Conservation (phyloP, 805 yeast species). For the Saturnispora mendoncae region DNA sequence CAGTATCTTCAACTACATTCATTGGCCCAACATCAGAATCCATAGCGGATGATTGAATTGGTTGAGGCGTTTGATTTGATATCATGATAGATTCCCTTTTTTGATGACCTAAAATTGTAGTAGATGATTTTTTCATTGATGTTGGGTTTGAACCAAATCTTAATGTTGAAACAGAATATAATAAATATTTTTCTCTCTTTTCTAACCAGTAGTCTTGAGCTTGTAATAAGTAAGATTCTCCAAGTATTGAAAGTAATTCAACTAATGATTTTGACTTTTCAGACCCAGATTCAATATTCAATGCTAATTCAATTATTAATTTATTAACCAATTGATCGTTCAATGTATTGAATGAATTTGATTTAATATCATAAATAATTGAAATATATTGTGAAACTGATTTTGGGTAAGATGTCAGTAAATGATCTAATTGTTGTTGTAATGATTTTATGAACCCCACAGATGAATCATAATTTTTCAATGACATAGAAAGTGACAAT, state of each 20-base stretch:
- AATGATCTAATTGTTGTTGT: slow-evolving; percentile 16
- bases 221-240: neutral
- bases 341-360: slow-evolving; percentile 21
- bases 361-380: slow-evolving; percentile 12
- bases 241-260: slow-evolving; percentile 5
- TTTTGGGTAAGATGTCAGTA: slow-evolving; percentile 14
- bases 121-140: neutral
- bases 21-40: slow-evolving; percentile 4
- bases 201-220: slow-evolving; percentile 8
- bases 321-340: slow-evolving; percentile 16
- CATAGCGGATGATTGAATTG: neutral
- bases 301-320: slow-evolving; percentile 18
- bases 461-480: slow-evolving; percentile 36
- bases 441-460: slow-evolving; percentile 28
- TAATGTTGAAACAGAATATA: slow-evolving; percentile 5
- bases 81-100: slow-evolving; percentile 8
- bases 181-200: slow-evolving; percentile 4
- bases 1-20: slow-evolving; percentile 2
- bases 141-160: slow-evolving; percentile 10
- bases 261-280: slow-evolving; percentile 5
- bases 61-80: slow-evolving; percentile 3
- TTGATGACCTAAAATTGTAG: neutral
- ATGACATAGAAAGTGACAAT: slow-evolving; percentile 41
- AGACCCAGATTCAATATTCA: slow-evolving; percentile 14
- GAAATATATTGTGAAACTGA: slow-evolving; percentile 17